These are phyloP conservation scores for Linnemannia exigua DNA, from an alignment of 192 early-diverging fungal species.

Conservation along the genomic window DNA sequence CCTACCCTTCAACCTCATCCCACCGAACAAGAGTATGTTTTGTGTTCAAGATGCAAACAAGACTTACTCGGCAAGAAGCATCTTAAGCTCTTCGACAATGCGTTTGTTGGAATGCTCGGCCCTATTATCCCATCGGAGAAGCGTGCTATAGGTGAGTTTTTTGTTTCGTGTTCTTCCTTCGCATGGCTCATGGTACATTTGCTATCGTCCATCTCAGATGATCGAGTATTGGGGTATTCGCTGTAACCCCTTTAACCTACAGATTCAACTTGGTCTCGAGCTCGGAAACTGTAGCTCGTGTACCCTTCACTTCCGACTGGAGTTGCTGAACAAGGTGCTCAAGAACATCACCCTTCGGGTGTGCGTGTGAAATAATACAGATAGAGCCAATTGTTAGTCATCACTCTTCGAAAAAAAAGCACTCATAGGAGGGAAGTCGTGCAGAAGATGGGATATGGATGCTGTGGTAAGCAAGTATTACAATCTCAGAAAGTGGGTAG, in stretches of 20 bases:
- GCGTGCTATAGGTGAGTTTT: neutral
- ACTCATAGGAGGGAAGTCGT: neutral
- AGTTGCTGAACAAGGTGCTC: constrained; percentile 32
- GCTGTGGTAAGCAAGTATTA: neutral
- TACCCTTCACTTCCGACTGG: constrained; percentile 43
- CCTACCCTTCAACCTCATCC: neutral
- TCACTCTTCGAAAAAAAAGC: neutral
- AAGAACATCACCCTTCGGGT: constrained; percentile 25
- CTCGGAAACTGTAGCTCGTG: constrained; percentile 39
- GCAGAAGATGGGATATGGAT: neutral
- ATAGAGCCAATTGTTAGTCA: neutral
- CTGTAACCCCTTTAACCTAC: constrained; percentile 26
- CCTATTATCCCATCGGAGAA: constrained; percentile 13
- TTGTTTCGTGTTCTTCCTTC: neutral
- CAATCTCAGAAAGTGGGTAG: neutral
- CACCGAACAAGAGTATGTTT: neutral
- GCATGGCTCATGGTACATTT: neutral
- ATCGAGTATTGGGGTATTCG: neutral
- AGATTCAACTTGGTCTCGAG: constrained; percentile 32
- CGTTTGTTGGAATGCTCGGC: constrained; percentile 40
- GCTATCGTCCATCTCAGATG: neutral
- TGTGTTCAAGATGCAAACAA: neutral
- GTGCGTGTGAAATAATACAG: neutral
- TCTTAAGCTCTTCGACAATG: constrained; percentile 51
- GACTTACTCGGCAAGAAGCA: constrained; percentile 51